Percentiles rank a stretch among this genome's conserved stretches.
phyloP scores from a whole-genome alignment of 306 rosid species.

The Aeschynomene evenia region DNA sequence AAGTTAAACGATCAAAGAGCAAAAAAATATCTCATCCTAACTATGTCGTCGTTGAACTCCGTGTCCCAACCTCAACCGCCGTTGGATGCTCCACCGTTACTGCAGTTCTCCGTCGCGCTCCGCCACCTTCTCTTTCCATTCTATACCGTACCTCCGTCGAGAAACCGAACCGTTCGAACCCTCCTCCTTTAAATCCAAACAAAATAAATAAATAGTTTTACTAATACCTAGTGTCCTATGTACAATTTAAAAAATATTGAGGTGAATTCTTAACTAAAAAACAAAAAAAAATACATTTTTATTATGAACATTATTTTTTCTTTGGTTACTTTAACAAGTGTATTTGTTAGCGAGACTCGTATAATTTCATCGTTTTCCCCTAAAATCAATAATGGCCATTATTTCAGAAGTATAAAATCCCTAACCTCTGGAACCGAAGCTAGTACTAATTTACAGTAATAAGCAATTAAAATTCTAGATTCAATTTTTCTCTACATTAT shows the following conservation, averaged over 20 bases:
- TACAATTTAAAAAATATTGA: too few species aligned
- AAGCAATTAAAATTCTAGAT: background rate
- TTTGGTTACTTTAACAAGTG: too few species aligned
- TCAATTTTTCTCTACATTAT: background rate
- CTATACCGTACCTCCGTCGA: constrained; percentile 9
- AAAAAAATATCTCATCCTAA: background rate
- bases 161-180: background rate
- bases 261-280: too few species aligned
- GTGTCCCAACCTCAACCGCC: constrained; percentile 27
- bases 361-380: background rate
- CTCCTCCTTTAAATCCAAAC: constrained; percentile 29
- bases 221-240: too few species aligned
- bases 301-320: too few species aligned
- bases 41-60: constrained; percentile 4
- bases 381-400: background rate
- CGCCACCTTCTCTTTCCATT: constrained; percentile 3
- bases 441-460: too few species aligned
- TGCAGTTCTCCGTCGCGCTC: background rate
- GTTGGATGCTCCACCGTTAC: background rate
- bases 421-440: too few species aligned
- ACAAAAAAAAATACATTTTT: too few species aligned
- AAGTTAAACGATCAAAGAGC: background rate
- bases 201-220: too few species aligned
- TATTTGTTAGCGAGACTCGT: too few species aligned
- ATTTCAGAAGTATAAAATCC: too few species aligned